Conservation (phyloP, 108 stramenopile genomes). For the Skeletonema potamos region DNA sequence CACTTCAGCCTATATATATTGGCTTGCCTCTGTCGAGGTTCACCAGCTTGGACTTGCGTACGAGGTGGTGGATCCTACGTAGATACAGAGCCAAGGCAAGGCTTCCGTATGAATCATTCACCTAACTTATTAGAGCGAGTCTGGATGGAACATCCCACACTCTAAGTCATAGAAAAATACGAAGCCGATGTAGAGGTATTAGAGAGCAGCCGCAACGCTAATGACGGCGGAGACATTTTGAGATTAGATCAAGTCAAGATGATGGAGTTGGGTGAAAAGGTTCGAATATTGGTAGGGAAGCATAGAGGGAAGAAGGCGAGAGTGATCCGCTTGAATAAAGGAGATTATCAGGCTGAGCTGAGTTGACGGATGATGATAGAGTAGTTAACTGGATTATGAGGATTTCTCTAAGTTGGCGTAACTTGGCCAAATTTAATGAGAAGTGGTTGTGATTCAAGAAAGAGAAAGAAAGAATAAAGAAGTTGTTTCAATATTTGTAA, state of each 20-base stretch:
- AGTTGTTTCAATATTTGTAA: too few relatives aligned
- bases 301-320: slow-evolving; percentile 66
- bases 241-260: slow-evolving; percentile 80
- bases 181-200: slow-evolving; percentile 72
- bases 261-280: slow-evolving; percentile 61
- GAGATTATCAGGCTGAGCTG: slow-evolving; percentile 50
- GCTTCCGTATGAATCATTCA: too few relatives aligned
- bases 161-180: slow-evolving; percentile 64
- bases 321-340: slow-evolving; percentile 55
- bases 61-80: too few relatives aligned
- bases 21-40: too few relatives aligned
- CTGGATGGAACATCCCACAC: too few relatives aligned
- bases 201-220: slow-evolving; percentile 31
- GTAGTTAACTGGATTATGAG: slow-evolving; percentile 53
- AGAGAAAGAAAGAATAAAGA: too few relatives aligned
- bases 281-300: slow-evolving; percentile 73
- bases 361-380: slow-evolving; percentile 50
- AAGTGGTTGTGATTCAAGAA: too few relatives aligned
- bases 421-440: too few relatives aligned
- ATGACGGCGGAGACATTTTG: slow-evolving; percentile 62
- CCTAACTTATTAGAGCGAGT: too few relatives aligned
- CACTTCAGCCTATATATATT: too few relatives aligned
- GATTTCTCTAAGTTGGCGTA: slow-evolving; percentile 54
- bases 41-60: too few relatives aligned
- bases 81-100: too few relatives aligned